A percentile compares a stretch with the other conserved stretches of the same genome.
phyloP scores from a whole-genome alignment of 2,329 filamentous ascomycete species.

The Paradendryphiella salina region DNA sequence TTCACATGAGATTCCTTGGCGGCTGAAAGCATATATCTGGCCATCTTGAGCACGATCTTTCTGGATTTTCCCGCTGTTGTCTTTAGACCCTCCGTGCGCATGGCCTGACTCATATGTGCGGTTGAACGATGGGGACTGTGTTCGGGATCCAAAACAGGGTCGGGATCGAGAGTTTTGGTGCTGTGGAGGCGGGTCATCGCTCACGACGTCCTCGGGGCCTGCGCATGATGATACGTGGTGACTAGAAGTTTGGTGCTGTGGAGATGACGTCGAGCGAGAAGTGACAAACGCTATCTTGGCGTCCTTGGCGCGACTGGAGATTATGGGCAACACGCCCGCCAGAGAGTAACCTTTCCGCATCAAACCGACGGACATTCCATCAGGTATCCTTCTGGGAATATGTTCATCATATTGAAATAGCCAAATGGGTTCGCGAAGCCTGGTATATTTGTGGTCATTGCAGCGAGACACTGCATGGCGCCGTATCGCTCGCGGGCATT shows the following conservation, averaged over 20 bases:
- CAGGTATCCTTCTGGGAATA: too few species aligned
- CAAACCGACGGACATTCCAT: too few species aligned
- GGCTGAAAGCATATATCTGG: constrained; percentile 1
- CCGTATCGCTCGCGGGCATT: too few species aligned
- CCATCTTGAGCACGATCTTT: constrained; percentile 3
- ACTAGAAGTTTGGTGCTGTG: not conserved
- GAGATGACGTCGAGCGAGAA: too few species aligned
- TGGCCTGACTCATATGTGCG: not conserved
- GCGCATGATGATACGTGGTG: not conserved
- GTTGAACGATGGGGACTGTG: not conserved
- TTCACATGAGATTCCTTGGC: not conserved
- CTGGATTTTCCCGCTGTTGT: constrained; percentile 2
- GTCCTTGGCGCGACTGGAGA: too few species aligned
- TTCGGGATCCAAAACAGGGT: not conserved
- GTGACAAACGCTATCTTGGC: too few species aligned
- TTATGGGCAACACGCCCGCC: too few species aligned
- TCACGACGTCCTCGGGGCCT: not conserved
- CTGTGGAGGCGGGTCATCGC: constrained; percentile 3
- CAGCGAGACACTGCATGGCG: too few species aligned
- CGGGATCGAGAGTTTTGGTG: constrained; percentile 5
- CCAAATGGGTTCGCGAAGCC: too few species aligned
- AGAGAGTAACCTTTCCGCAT: too few species aligned
- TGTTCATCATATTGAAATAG: too few species aligned
- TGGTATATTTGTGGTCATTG: too few species aligned
- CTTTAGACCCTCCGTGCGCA: not conserved